Evolutionary conservation across 2,329 filamentous ascomycete species (phyloP), one percentile per base, ranked within the genome.

Genomic region (Cytospora schulzeri): DNA sequence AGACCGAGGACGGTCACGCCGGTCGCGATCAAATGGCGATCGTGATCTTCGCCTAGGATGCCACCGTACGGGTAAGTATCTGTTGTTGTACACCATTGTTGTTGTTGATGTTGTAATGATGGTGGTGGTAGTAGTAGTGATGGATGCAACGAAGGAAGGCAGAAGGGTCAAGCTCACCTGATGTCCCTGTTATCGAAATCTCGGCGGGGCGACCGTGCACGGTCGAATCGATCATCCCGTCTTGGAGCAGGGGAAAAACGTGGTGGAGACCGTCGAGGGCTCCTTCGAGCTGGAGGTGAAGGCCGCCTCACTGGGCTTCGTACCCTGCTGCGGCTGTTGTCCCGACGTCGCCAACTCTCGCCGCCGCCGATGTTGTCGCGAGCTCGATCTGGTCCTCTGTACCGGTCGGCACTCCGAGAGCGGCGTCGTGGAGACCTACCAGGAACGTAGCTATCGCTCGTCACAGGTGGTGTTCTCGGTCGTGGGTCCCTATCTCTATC

Each of bases 11-110:
- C 75, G 79, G 65, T 85, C 82, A 71, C 81, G 76, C 9, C 75
- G 79, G 65, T 84, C 82, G 71, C 81, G 76, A 48, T 78, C 77
- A 64, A 78, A 80, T 1, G 84, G 84, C 38, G 84, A 86, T 56
- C 85, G 79, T 28, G 85, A 87, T 69, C 84, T 78, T 67, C 83
- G 79, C 73, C 82, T 84, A 68, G 67, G 64, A 38, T 66, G 29
- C 60, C 50, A 22, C 26, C 54, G 55, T 60, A 53, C 59, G 45
- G 52, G 53, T 61, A 31, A 64, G 56, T 64, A 55, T 38, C 52
- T 56, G 17, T 56, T 19, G 19, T 45, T 31, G n/a, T 35, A 35
- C 24, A 48, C 33, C 65, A 66, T 66, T n/a, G 31, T 64, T 41
- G n/a, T 50, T 53, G 35, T 54, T 35, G 53, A 62, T 63, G 56